These are phyloP conservation scores for Syncephalastrum racemosum DNA, from an alignment of 371 early-diverging fungal species.

Conservation along the genomic window DNA sequence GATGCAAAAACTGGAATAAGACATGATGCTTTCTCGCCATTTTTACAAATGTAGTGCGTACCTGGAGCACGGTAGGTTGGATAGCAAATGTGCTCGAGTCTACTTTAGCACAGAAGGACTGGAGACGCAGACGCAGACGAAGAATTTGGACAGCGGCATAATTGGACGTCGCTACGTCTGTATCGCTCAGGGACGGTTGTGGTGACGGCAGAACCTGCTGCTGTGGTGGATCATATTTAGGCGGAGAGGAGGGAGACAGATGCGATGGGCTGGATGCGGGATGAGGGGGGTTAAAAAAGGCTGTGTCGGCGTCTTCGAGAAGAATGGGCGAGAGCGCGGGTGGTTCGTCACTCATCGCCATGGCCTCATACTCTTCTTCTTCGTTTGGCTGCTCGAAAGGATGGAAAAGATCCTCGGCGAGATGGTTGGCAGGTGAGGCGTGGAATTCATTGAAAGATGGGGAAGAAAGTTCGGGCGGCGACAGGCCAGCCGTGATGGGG, in stretches of 20 bases:
- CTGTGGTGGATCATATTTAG: constrained; percentile 13
- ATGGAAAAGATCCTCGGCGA: constrained; percentile 24
- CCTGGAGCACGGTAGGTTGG: constrained; percentile 49
- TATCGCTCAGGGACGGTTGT: constrained; percentile 9
- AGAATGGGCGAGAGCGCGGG: too few relatives aligned
- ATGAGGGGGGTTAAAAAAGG: too few relatives aligned
- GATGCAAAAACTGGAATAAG: too few relatives aligned
- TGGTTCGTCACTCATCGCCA: constrained; percentile 9
- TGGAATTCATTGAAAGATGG: constrained; percentile 1
- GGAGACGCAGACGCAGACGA: constrained; percentile 37
- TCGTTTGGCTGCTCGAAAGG: constrained; percentile 17
- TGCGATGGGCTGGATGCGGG: background rate
- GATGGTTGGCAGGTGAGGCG: constrained; percentile 5
- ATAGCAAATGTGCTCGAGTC: constrained; percentile 35
- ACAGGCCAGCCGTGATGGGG: background rate
- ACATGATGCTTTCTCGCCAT: background rate
- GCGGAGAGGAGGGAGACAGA: constrained; percentile 1
- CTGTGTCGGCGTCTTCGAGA: too few relatives aligned
- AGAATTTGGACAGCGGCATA: constrained; percentile 44
- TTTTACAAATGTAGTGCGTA: constrained; percentile 22
- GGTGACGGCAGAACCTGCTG: background rate
- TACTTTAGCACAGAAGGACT: constrained; percentile 35
- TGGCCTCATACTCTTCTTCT: constrained; percentile 11
- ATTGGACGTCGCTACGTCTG: constrained; percentile 28
- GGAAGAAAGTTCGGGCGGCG: constrained; percentile 9